These are phyloP conservation scores for Fusarium sp. DNA, from an alignment of 2,329 filamentous ascomycete genomes.

Conservation along the genomic window DNA sequence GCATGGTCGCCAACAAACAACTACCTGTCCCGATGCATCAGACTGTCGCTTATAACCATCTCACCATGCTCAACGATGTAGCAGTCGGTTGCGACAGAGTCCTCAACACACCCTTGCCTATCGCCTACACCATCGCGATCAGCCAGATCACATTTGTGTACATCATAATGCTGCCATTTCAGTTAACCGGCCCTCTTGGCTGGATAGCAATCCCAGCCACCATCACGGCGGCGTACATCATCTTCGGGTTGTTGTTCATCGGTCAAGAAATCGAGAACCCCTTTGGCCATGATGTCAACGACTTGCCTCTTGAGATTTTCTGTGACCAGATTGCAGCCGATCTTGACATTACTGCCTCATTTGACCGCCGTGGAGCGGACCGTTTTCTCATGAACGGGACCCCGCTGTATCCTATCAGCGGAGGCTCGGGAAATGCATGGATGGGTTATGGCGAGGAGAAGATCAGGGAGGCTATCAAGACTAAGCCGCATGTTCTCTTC, in stretches of 20 bases:
- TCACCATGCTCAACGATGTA: conserved; percentile 77
- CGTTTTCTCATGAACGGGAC: conserved; percentile 52
- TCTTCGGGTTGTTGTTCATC: conserved; percentile 79
- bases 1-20: conserved; percentile 67
- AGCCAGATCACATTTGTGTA: conserved; percentile 90
- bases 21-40: conserved; percentile 70
- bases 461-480: conserved; percentile 56
- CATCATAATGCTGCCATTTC: conserved; percentile 83
- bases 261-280: conserved; percentile 88
- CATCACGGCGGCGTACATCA: conserved; percentile 81
- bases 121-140: conserved; percentile 87
- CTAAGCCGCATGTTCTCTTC: conserved; percentile 55
- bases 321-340: conserved; percentile 81
- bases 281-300: conserved; percentile 86
- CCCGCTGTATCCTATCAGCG: conserved; percentile 68
- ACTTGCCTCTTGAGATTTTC: conserved; percentile 80
- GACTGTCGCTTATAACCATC: conserved; percentile 70
- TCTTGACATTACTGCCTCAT: conserved; percentile 77
- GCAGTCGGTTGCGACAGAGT: conserved; percentile 81
- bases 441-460: conserved; percentile 56
- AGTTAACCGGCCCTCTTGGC: conserved; percentile 72
- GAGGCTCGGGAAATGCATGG: conserved; percentile 54
- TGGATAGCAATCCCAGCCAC: conserved; percentile 86
- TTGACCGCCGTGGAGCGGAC: conserved; percentile 51
- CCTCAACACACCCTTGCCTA: conserved; percentile 82